Base-by-base conservation (phyloP, 2,329 filamentous ascomycete genomes). In the Colletotrichum godetiae region DNA sequence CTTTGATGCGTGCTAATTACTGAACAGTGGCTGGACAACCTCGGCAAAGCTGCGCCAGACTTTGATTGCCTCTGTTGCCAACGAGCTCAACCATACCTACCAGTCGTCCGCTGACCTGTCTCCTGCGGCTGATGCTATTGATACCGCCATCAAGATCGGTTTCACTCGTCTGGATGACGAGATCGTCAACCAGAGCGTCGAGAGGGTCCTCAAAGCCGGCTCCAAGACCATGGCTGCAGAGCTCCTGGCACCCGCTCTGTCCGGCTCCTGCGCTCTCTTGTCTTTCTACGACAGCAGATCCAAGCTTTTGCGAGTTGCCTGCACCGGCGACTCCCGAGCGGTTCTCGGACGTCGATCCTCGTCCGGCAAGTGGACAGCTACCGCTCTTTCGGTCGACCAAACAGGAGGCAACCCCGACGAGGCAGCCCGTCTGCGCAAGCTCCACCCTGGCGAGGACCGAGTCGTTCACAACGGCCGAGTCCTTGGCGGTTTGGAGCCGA, bases 271-370 rank as follows among this genome's bases (percentile, higher is more conserved):
- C 81, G 97, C 97, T 53, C 90, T 99, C 6, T 89, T 99, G 11
- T 97, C 95, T 7, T 99, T 99, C 85, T 99, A 98, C 83, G 96
- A 99, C 81, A 95, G 92, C 79, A 90, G 90, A 63, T 93, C 93
- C 56, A 95, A 97, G 80, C 91, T 97, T 53, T 88, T 99, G 19
- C 92, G 95, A n/a, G 95, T 98, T 13, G 97, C 97, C 12, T 98
- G 95, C 81, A 98, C 97, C 0, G 97, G 97, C 67, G 97, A 99
- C 83, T 98, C 95, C n/a, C 91, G 97, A 56, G 97, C 97, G 19
- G 94, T 99, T 2, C 89, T 99, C 11, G 97, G 97, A 13, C 93
- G 95, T 56, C 91, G 94, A 76, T 91, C 90, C 5, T 81, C 84
- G 19, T 94, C 90, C 73, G 96, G 96, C 68, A 98, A 98, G 83